Evolutionary conservation across 495 filamentous ascomycete species (phyloP).

Genomic region (Amorphotheca resinae): DNA sequence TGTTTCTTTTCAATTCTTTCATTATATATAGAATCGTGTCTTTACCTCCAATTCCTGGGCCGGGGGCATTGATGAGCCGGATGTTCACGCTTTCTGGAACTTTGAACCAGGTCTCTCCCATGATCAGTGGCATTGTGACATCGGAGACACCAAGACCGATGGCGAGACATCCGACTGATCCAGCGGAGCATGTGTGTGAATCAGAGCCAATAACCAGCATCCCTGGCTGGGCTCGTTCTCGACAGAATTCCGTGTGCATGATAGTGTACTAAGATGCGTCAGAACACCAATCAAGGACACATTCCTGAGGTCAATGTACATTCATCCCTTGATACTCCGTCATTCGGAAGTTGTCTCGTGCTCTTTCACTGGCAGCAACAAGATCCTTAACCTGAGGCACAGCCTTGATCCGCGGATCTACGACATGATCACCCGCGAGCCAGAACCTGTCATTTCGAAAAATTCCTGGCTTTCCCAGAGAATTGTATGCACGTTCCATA

Average conservation of each 20-base stretch:
- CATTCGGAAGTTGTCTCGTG: constrained; percentile 29
- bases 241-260: constrained; percentile 35
- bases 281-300: too few relatives aligned
- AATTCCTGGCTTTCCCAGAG: constrained; percentile 26
- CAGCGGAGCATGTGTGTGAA: constrained; percentile 36
- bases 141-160: constrained; percentile 36
- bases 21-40: constrained; percentile 36
- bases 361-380: constrained; percentile 25
- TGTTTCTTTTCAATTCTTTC: constrained; percentile 32
- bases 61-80: constrained; percentile 23
- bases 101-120: constrained; percentile 35
- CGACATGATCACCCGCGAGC: constrained; percentile 35
- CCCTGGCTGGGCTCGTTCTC: constrained; percentile 33
- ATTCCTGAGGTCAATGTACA: constrained; percentile 9
- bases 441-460: constrained; percentile 38
- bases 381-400: constrained; percentile 25
- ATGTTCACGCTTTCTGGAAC: constrained; percentile 32
- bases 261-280: constrained; percentile 30
- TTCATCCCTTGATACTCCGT: constrained; percentile 35
- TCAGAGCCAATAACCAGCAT: constrained; percentile 34
- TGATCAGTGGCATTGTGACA: constrained; percentile 31
- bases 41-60: constrained; percentile 32
- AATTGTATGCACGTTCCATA: constrained; percentile 28
- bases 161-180: constrained; percentile 27
- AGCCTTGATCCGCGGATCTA: constrained; percentile 29